Percentiles rank a stretch among this genome's conserved stretches.
Evolutionary conservation across 257 asterid species (phyloP).

Genomic region (Henckelia pumila): DNA sequence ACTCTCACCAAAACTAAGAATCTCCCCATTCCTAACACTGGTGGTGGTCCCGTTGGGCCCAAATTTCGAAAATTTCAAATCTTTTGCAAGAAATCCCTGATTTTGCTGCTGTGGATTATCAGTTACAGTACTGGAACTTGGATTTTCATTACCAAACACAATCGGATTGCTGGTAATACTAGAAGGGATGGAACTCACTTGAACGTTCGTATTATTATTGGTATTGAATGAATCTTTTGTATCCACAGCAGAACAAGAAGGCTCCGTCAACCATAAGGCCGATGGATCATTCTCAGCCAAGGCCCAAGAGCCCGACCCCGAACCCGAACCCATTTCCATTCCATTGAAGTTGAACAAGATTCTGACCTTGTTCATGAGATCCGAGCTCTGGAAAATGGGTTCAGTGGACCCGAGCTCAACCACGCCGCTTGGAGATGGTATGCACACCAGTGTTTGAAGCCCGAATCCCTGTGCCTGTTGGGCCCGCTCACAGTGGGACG

Average conservation of each 20-base stretch:
- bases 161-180: conserved; percentile 22
- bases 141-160: conserved; percentile 35
- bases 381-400: conserved; percentile 25
- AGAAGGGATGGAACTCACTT: conserved; percentile 27
- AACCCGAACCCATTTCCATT: conserved; percentile 20
- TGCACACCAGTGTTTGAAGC: conserved; percentile 30
- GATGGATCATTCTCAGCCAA: conserved; percentile 35
- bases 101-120: conserved; percentile 33
- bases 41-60: conserved; percentile 28
- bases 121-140: conserved; percentile 32
- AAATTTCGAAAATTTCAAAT: conserved; percentile 37
- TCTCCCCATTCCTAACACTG: conserved; percentile 33
- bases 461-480: conserved; percentile 26
- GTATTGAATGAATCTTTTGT: conserved; percentile 25
- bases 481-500: conserved; percentile 29
- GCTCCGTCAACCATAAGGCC: conserved; percentile 31
- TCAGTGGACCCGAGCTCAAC: conserved; percentile 40
- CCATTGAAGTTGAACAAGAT: conserved; percentile 28
- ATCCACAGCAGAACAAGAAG: conserved; percentile 26
- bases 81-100: conserved; percentile 27
- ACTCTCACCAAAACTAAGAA: conserved; percentile 39
- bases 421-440: conserved; percentile 32
- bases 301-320: conserved; percentile 24
- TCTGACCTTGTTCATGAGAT: conserved; percentile 32
- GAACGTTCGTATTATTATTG: conserved; percentile 10